Evolutionary conservation across 306 rosid genomes (phyloP).

Genomic region (Geum urbanum): DNA sequence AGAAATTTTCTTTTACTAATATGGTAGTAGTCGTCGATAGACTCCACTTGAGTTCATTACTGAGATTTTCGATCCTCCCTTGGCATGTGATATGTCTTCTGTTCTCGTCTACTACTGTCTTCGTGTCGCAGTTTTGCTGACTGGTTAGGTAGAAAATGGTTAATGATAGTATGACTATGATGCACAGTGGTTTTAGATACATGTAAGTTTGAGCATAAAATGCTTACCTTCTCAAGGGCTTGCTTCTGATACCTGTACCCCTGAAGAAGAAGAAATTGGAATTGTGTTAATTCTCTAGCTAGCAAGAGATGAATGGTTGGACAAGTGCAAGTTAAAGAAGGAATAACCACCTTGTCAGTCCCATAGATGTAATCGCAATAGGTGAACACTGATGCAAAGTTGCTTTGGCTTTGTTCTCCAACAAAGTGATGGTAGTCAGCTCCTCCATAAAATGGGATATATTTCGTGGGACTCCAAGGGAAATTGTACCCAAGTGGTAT

Average conservation of each 20-base stretch:
- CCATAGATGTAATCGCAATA: conserved; percentile 66
- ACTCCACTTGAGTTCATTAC: neutral
- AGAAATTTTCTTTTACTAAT: neutral
- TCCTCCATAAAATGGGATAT: conserved; percentile 66
- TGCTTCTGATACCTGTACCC: conserved; percentile 51
- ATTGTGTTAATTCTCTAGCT: neutral
- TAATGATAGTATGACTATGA: neutral
- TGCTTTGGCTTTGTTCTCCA: conserved; percentile 62
- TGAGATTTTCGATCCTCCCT: neutral
- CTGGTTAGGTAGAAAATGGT: neutral
- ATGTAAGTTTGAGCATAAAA: neutral
- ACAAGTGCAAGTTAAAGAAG: neutral
- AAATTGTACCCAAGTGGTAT: conserved; percentile 40
- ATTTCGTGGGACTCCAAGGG: conserved; percentile 54
- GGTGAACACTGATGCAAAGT: conserved; percentile 65
- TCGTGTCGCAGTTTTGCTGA: neutral
- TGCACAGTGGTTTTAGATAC: neutral
- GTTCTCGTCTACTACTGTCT: neutral
- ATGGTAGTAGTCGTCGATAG: neutral
- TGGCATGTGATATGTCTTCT: neutral
- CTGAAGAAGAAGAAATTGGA: conserved; percentile 28
- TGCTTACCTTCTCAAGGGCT: conserved; percentile 37
- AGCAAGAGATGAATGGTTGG: neutral
- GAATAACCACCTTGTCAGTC: conserved; percentile 51
- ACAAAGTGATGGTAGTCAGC: conserved; percentile 72